A percentile compares a stretch with the other conserved stretches of the same genome.
phyloP scores from a whole-genome alignment of 768 basidiomycete species.

The Nevesoporus exiguus region DNA sequence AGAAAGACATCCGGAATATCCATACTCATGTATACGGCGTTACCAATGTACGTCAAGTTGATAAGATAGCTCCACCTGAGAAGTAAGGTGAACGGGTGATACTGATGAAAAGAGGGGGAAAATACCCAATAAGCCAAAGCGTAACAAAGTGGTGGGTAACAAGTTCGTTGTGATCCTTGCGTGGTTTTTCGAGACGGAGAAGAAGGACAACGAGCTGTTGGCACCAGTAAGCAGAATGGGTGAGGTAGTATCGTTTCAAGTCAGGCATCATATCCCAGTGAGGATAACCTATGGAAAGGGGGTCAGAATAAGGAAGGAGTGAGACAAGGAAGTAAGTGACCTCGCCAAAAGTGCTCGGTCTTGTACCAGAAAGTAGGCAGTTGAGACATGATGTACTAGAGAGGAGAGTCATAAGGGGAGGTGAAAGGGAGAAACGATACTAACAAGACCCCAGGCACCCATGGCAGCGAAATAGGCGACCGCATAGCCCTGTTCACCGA shows the following conservation, averaged over 20 bases:
- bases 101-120: not conserved
- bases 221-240: conserved; percentile 92
- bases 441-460: conserved; percentile 74
- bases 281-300: conserved; percentile 64
- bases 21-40: conserved; percentile 94
- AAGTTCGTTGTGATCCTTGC: conserved; percentile 87
- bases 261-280: conserved; percentile 83
- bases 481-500: conserved; percentile 91
- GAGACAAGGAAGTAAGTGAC: conserved; percentile 34
- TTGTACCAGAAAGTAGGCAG: conserved; percentile 85
- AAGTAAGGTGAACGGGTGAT: not conserved
- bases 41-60: conserved; percentile 85
- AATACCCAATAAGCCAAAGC: conserved; percentile 86
- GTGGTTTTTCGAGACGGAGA: conserved; percentile 87
- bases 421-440: conserved; percentile 23
- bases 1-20: conserved; percentile 90
- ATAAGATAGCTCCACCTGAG: conserved; percentile 78
- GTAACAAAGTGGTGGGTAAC: conserved; percentile 91
- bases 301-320: not conserved
- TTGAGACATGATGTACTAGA: conserved; percentile 78
- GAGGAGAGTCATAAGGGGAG: not conserved
- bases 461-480: conserved; percentile 72
- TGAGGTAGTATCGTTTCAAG: conserved; percentile 90
- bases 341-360: conserved; percentile 82
- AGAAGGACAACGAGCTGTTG: conserved; percentile 88